Evolutionary conservation across 768 basidiomycete genomes (phyloP).

Genomic region (Lentinula guzmanii): DNA sequence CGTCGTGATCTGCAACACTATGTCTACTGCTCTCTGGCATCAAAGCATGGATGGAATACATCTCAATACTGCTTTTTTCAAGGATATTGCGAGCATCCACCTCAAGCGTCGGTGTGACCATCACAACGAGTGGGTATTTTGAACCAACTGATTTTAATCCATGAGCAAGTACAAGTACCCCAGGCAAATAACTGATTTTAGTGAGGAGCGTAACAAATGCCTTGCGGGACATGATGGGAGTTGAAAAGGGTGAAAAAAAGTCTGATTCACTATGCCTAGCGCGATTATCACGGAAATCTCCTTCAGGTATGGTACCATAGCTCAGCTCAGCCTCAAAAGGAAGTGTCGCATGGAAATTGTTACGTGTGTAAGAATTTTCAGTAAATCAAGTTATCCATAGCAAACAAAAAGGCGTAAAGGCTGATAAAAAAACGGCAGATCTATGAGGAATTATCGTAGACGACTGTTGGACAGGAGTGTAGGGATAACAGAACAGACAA

Average conservation of each 20-base stretch:
- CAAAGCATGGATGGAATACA: constrained; percentile 56
- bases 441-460: constrained; percentile 25
- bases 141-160: constrained; percentile 49
- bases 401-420: not conserved
- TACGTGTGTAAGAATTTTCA: not conserved
- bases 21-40: constrained; percentile 41
- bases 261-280: not conserved
- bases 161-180: constrained; percentile 54
- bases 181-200: constrained; percentile 46
- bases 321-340: not conserved
- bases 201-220: constrained; percentile 51
- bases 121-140: constrained; percentile 72
- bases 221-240: constrained; percentile 5
- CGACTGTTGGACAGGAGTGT: constrained; percentile 19
- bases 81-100: constrained; percentile 48
- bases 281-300: constrained; percentile 1
- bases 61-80: constrained; percentile 41
- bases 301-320: not conserved
- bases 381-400: not conserved
- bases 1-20: constrained; percentile 34
- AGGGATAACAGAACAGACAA: not conserved
- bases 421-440: not conserved
- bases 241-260: not conserved
- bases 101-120: constrained; percentile 60
- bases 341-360: not conserved